phyloP scores from a whole-genome alignment of 495 filamentous ascomycete genomes.

The Aspergillus taichungensis region DNA sequence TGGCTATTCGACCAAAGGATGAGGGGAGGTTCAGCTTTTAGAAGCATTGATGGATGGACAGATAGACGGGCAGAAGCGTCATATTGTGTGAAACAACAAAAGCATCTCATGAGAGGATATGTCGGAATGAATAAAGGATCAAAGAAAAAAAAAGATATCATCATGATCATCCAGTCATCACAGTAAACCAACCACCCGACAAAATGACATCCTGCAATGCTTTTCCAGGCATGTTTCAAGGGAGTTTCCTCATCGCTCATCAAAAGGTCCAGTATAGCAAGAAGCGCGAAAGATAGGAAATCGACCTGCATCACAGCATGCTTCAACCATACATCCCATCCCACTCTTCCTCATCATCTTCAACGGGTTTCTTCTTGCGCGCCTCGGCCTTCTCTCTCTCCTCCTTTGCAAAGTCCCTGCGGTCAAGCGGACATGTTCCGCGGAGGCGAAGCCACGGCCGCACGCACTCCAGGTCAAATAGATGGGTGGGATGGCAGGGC shows the following conservation, averaged over 20 bases:
- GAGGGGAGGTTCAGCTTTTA: not conserved
- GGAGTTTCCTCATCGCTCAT: no score
- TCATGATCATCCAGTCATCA: no score
- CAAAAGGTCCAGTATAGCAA: no score
- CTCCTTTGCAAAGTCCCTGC: conserved; percentile 69
- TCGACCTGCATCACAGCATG: no score
- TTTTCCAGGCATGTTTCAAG: no score
- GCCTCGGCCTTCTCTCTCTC: conserved; percentile 52
- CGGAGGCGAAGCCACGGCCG: conserved; percentile 83
- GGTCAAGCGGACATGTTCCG: conserved; percentile 81
- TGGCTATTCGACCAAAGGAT: conserved; percentile 31
- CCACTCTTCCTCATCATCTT: conserved; percentile 59
- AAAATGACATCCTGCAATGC: no score
- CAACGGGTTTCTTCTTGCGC: conserved; percentile 40
- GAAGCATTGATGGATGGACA: not conserved
- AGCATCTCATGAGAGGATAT: not conserved
- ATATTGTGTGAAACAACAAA: not conserved
- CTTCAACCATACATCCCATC: conserved; percentile 64
- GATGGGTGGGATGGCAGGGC: conserved; percentile 71
- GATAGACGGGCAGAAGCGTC: not conserved
- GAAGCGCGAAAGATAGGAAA: no score
- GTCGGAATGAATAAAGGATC: no score
- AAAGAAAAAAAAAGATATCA: no score
- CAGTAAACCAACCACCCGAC: no score
- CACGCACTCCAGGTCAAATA: conserved; percentile 94